Percentiles rank a stretch among this genome's conserved stretches.
Conservation (phyloP, 805 yeast species). For the Ogataea parapolymorpha region DNA sequence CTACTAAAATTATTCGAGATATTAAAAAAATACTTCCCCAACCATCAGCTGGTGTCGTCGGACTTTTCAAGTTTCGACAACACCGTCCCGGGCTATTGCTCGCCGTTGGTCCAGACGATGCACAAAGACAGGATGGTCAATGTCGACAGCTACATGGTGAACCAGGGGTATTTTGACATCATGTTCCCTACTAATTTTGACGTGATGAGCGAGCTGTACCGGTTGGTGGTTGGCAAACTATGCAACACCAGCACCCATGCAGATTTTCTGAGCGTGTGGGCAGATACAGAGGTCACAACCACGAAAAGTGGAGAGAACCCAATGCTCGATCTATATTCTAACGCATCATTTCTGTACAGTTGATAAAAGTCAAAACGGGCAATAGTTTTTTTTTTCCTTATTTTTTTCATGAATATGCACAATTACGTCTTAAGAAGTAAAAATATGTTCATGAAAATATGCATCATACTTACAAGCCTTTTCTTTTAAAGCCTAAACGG, state of each 20-base stretch:
- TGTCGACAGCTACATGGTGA: constrained; percentile 71
- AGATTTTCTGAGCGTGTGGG: constrained; percentile 69
- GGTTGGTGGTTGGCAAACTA: constrained; percentile 57
- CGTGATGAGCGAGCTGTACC: constrained; percentile 58
- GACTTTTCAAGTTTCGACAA: constrained; percentile 61
- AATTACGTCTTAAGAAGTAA: neutral
- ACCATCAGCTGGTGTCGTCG: constrained; percentile 69
- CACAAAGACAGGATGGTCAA: constrained; percentile 65
- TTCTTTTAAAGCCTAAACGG: neutral
- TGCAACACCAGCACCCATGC: constrained; percentile 54
- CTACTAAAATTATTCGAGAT: constrained; percentile 61
- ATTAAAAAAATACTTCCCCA: constrained; percentile 63
- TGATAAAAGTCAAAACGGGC: constrained; percentile 13
- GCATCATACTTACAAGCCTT: neutral
- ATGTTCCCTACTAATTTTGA: constrained; percentile 82
- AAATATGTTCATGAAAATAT: neutral
- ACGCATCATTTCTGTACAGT: constrained; percentile 65
- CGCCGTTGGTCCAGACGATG: constrained; percentile 81
- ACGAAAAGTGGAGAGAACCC: constrained; percentile 82
- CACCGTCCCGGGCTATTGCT: constrained; percentile 52
- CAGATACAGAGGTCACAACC: constrained; percentile 60
- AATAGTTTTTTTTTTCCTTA: neutral
- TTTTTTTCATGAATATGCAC: neutral
- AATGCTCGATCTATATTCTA: constrained; percentile 70
- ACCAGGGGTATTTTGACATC: constrained; percentile 83